Percentiles rank a stretch among this genome's conserved stretches.
Evolutionary conservation across 257 asterid species (phyloP).

Genomic region (Echium plantagineum): DNA sequence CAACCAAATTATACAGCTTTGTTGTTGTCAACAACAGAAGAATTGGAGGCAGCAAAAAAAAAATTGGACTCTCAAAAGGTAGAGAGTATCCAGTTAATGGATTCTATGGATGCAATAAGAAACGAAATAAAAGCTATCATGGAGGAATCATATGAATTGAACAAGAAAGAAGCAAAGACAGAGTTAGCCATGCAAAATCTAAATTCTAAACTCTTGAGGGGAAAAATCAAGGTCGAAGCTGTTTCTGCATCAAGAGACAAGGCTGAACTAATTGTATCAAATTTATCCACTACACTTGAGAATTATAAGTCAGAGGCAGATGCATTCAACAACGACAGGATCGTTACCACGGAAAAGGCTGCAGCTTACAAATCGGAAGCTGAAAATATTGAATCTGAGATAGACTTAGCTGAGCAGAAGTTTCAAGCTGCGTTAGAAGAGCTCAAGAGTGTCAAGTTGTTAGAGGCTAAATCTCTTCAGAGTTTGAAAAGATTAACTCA

Average conservation of each 20-base stretch:
- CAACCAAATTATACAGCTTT: slow-evolving; percentile 12
- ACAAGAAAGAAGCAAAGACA: slow-evolving; percentile 42
- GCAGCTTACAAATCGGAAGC: slow-evolving; percentile 35
- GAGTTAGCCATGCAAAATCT: slow-evolving; percentile 49
- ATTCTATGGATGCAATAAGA: slow-evolving; percentile 62
- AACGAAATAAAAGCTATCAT: slow-evolving; percentile 43
- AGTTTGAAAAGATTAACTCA: neutral
- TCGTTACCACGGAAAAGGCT: slow-evolving; percentile 10
- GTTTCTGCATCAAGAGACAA: slow-evolving; percentile 13
- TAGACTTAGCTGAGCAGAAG: slow-evolving; percentile 43
- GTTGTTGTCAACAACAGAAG: slow-evolving; percentile 29
- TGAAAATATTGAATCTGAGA: slow-evolving; percentile 44
- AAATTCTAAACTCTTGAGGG: slow-evolving; percentile 53
- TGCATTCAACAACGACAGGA: neutral
- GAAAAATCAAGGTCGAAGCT: slow-evolving; percentile 55
- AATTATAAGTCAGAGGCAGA: neutral
- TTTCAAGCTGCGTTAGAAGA: slow-evolving; percentile 47
- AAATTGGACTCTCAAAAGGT: slow-evolving; percentile 38
- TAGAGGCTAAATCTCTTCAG: slow-evolving; percentile 40
- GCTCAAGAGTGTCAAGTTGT: slow-evolving; percentile 45
- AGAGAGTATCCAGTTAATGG: slow-evolving; percentile 62
- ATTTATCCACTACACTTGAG: neutral
- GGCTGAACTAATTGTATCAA: slow-evolving; percentile 1
- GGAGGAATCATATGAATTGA: slow-evolving; percentile 36
- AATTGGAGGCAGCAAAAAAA: slow-evolving; percentile 39